Evolutionary conservation across 345 rosid genomes (phyloP).

Genomic region (Populus euphratica): DNA sequence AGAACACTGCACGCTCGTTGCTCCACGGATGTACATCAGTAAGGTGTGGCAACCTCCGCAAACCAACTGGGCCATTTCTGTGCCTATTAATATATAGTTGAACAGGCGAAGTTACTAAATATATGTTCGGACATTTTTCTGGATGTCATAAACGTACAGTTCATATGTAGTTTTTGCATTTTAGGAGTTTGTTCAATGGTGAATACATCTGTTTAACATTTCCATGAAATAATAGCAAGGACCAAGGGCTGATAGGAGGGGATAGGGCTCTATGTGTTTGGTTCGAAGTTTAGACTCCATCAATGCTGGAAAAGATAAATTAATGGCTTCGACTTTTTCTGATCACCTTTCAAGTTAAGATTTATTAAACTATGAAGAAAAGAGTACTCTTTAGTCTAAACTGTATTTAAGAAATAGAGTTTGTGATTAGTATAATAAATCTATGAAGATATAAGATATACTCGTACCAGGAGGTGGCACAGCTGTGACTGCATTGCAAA

Average conservation of each 20-base stretch:
- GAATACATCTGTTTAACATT: background rate
- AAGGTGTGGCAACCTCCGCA: constrained; percentile 98
- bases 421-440: background rate
- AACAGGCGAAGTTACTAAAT: background rate
- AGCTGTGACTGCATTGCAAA: constrained; percentile 96
- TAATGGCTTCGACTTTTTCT: background rate
- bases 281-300: background rate
- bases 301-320: background rate
- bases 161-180: background rate
- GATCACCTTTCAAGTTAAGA: background rate
- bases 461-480: constrained; percentile 88
- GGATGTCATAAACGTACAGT: background rate
- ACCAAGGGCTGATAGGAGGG: background rate
- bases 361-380: background rate
- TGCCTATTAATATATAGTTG: constrained; percentile 46
- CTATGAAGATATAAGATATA: background rate
- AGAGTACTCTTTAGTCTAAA: background rate
- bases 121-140: background rate
- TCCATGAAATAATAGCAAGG: background rate
- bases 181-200: background rate
- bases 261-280: background rate
- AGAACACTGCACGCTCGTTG: constrained; percentile 95
- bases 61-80: constrained; percentile 96
- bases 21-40: constrained; percentile 95
- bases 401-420: background rate